Percentiles rank a stretch among this genome's conserved stretches.
These are phyloP conservation scores for Bipolaris victoriae DNA, from an alignment of 2,329 filamentous ascomycete species.

Conservation along the genomic window DNA sequence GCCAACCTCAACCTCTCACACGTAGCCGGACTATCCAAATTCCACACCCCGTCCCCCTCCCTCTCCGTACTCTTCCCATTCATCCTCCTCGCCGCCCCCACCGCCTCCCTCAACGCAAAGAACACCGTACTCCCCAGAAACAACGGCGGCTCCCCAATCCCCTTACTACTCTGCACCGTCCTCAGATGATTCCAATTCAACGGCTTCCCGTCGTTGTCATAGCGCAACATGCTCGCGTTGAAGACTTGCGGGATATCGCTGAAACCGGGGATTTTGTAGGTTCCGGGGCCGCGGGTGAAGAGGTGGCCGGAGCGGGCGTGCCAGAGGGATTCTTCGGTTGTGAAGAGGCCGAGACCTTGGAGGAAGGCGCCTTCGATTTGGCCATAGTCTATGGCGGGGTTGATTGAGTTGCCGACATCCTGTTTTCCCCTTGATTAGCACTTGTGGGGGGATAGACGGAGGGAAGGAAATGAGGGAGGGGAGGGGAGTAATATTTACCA, in stretches of 20 bases:
- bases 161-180: slow-evolving; percentile 81
- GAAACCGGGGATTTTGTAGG: slow-evolving; percentile 90
- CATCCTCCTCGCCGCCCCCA: slow-evolving; percentile 71
- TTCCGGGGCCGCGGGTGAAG: slow-evolving; percentile 67
- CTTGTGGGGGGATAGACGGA: too few relatives aligned
- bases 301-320: slow-evolving; percentile 66
- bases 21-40: slow-evolving; percentile 79
- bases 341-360: slow-evolving; percentile 80
- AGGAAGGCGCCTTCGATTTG: slow-evolving; percentile 83
- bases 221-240: slow-evolving; percentile 81
- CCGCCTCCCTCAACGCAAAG: slow-evolving; percentile 83
- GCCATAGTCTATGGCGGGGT: slow-evolving; percentile 78
- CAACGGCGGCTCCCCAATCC: slow-evolving; percentile 73
- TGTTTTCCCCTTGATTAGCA: slow-evolving; percentile 18
- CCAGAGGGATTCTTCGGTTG: slow-evolving; percentile 75
- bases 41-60: slow-evolving; percentile 55
- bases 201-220: slow-evolving; percentile 54
- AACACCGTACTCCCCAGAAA: slow-evolving; percentile 85
- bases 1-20: slow-evolving; percentile 78
- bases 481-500: slow-evolving; percentile 55
- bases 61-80: slow-evolving; percentile 48
- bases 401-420: slow-evolving; percentile 82
- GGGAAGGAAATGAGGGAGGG: too few relatives aligned
- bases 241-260: slow-evolving; percentile 84
- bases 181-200: slow-evolving; percentile 82